A percentile compares a stretch with the other conserved stretches of the same genome.
These are phyloP conservation scores for Nicotiana knightiana DNA, from an alignment of 257 asterid genomes.

Conservation along the genomic window DNA sequence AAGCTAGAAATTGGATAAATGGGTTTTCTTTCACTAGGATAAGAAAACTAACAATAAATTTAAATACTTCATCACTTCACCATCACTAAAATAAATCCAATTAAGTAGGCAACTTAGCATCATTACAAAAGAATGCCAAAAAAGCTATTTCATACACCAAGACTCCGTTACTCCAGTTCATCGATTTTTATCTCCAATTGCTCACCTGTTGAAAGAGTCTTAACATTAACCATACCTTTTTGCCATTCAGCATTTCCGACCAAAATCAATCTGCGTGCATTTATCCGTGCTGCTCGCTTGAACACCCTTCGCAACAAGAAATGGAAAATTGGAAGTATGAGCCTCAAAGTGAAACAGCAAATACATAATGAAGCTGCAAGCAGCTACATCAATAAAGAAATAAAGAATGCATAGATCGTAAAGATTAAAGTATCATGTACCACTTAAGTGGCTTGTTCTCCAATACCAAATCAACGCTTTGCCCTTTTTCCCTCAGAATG, in stretches of 20 bases:
- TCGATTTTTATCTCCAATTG: constrained; percentile 65
- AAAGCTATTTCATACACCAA: not conserved
- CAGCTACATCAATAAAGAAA: not conserved
- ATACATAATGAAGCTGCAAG: not conserved
- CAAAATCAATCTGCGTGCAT: constrained; percentile 70
- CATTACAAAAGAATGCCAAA: not conserved
- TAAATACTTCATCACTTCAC: no score
- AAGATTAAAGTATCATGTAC: constrained; percentile 24
- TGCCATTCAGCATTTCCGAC: constrained; percentile 89
- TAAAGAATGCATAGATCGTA: not conserved
- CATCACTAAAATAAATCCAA: not conserved
- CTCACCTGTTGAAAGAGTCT: constrained; percentile 73
- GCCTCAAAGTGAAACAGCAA: not conserved
- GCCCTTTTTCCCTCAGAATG: constrained; percentile 77
- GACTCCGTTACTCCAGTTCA: constrained; percentile 42
- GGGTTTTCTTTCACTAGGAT: not conserved
- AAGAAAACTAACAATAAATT: not conserved
- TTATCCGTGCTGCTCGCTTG: constrained; percentile 69
- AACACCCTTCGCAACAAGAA: constrained; percentile 54
- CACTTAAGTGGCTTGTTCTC: constrained; percentile 92
- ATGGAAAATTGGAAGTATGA: not conserved
- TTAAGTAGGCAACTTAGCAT: not conserved
- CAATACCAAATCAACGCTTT: constrained; percentile 78
- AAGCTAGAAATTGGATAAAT: not conserved
- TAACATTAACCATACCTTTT: constrained; percentile 80